Conservation (phyloP, 495 filamentous ascomycete species). For the Platismatia glauca region DNA sequence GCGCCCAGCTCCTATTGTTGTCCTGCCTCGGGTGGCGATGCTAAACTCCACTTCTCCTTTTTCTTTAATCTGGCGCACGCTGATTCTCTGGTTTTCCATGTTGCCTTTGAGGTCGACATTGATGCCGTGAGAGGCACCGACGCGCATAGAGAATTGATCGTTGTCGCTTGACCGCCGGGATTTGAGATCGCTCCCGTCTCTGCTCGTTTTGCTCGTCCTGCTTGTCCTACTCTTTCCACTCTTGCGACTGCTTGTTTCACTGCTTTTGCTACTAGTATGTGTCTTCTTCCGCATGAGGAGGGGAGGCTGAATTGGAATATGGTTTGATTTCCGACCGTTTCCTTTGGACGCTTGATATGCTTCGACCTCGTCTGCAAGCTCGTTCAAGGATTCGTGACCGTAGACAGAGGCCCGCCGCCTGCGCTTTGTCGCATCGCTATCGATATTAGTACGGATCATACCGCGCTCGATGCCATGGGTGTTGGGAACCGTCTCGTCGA, state of each 20-base stretch:
- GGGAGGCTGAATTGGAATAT: conserved; percentile 7
- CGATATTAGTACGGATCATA: conserved; percentile 11
- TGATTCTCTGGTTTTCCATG: conserved; percentile 86
- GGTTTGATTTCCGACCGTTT: conserved; percentile 3
- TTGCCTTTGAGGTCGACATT: conserved; percentile 92
- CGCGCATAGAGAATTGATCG: conserved; percentile 18
- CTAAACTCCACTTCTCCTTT: conserved; percentile 22
- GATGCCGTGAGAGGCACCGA: conserved; percentile 51
- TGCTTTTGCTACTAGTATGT: conserved; percentile 15
- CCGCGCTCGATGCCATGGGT: conserved; percentile 13
- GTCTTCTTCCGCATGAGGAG: conserved; percentile 14
- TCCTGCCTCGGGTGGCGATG: conserved; percentile 13
- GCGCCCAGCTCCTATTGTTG: background rate
- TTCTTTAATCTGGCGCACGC: conserved; percentile 62
- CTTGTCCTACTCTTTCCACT: conserved; percentile 18
- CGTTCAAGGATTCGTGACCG: conserved; percentile 15
- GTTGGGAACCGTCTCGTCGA: conserved; percentile 13
- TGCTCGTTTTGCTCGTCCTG: conserved; percentile 14
- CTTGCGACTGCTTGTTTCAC: conserved; percentile 22
- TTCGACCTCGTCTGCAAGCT: conserved; percentile 22
- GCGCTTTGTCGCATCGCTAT: conserved; percentile 12
- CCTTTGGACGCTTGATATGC: conserved; percentile 5
- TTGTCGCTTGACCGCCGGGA: conserved; percentile 18
- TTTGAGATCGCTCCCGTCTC: conserved; percentile 22
- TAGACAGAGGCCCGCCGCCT: conserved; percentile 18